A percentile compares a stretch with the other conserved stretches of the same genome.
phyloP scores from a whole-genome alignment of 768 basidiomycete genomes.

The Artomyces pyxidatus region DNA sequence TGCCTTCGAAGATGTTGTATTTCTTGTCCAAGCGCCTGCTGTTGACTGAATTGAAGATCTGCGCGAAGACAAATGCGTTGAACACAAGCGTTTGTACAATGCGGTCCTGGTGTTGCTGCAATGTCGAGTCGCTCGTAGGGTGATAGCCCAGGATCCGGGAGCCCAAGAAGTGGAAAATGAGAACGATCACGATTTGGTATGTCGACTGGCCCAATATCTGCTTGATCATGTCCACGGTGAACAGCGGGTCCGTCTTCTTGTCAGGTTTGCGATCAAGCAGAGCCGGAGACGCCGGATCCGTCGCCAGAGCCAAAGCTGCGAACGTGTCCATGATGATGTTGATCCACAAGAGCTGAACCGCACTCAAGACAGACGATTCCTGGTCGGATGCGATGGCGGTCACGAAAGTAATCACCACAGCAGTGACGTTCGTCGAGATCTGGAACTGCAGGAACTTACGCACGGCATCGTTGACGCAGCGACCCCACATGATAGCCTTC shows the following conservation, averaged over 20 bases:
- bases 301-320: constrained; percentile 94
- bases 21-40: constrained; percentile 79
- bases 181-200: constrained; percentile 77
- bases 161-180: constrained; percentile 88
- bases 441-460: constrained; percentile 98
- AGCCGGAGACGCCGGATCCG: constrained; percentile 80
- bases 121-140: constrained; percentile 21
- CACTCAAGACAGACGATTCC: constrained; percentile 83
- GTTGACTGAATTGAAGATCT: constrained; percentile 95
- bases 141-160: constrained; percentile 56
- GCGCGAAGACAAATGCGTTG: constrained; percentile 97
- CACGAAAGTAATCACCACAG: constrained; percentile 89
- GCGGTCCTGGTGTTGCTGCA: constrained; percentile 29
- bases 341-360: constrained; percentile 97
- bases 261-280: constrained; percentile 89
- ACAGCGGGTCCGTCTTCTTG: constrained; percentile 79
- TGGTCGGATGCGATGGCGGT: constrained; percentile 72
- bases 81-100: constrained; percentile 84
- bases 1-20: constrained; percentile 84
- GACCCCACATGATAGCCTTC: constrained; percentile 98
- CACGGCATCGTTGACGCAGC: constrained; percentile 96
- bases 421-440: constrained; percentile 89
- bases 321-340: constrained; percentile 99
- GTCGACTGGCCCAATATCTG: constrained; percentile 86
- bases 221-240: constrained; percentile 93